phyloP scores from a whole-genome alignment of 2,329 filamentous ascomycete genomes.

The Thielaviopsis euricoi region DNA sequence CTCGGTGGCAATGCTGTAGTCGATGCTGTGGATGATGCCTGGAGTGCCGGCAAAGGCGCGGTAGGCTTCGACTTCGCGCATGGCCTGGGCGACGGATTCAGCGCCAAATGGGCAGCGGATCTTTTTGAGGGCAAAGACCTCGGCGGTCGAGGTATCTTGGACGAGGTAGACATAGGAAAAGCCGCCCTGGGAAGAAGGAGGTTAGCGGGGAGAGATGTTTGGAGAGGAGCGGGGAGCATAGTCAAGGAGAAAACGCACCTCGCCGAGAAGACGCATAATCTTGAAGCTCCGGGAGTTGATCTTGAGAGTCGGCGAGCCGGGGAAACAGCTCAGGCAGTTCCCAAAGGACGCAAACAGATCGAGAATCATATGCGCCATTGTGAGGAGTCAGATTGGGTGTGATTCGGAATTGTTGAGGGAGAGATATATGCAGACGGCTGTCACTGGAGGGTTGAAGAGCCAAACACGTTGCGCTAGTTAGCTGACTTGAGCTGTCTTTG shows the following conservation, averaged over 20 bases:
- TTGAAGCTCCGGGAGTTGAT: slow-evolving; percentile 94
- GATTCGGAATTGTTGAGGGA: too few species aligned
- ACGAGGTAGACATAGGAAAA: slow-evolving; percentile 99
- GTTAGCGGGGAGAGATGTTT: neutral
- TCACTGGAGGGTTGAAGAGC: too few species aligned
- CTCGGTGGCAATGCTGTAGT: slow-evolving; percentile 68
- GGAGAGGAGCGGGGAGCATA: neutral
- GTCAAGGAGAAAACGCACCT: slow-evolving; percentile 35
- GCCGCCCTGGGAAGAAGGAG: slow-evolving; percentile 47
- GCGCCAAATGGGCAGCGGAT: slow-evolving; percentile 96
- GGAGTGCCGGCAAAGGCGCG: slow-evolving; percentile 67
- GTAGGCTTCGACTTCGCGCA: slow-evolving; percentile 97
- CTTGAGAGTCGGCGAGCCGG: slow-evolving; percentile 80
- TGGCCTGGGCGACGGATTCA: slow-evolving; percentile 84
- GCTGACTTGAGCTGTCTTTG: too few species aligned
- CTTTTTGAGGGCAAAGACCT: slow-evolving; percentile 92
- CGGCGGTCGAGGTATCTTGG: slow-evolving; percentile 68
- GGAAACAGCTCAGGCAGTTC: slow-evolving; percentile 93
- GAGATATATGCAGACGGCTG: too few species aligned
- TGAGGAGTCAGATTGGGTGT: slow-evolving; percentile 2
- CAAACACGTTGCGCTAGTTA: too few species aligned
- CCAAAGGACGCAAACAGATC: slow-evolving; percentile 84
- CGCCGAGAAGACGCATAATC: slow-evolving; percentile 81
- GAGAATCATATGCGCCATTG: slow-evolving; percentile 69
- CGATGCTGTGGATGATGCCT: slow-evolving; percentile 74